These are phyloP conservation scores for Rhizopogon vinicolor DNA, from an alignment of 768 basidiomycete genomes.

Conservation along the genomic window DNA sequence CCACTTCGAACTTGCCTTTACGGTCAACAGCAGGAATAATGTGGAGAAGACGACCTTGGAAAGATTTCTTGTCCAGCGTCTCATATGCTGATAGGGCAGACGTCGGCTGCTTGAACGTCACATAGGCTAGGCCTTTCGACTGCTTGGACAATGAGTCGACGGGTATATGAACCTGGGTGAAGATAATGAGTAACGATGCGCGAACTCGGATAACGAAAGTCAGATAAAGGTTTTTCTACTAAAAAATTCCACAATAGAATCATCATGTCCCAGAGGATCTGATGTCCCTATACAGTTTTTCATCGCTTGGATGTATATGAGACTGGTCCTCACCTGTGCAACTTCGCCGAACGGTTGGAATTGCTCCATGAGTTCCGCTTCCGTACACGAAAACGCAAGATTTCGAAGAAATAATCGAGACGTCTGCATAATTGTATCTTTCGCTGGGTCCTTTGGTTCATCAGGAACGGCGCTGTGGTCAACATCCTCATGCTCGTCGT, in stretches of 20 bases:
- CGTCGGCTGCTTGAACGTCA: constrained; percentile 41
- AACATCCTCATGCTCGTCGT: constrained; percentile 40
- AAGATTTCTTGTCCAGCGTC: constrained; percentile 74
- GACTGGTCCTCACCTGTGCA: constrained; percentile 65
- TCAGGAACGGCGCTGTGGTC: constrained; percentile 1
- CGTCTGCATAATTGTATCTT: constrained; percentile 61
- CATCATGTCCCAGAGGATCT: constrained; percentile 43
- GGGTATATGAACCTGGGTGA: constrained; percentile 52
- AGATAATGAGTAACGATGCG: not conserved
- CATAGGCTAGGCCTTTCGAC: constrained; percentile 60
- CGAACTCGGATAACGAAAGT: constrained; percentile 3
- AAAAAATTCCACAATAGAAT: constrained; percentile 44
- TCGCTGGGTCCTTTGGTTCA: constrained; percentile 27
- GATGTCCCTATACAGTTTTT: constrained; percentile 55
- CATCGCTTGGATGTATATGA: constrained; percentile 41
- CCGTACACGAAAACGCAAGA: constrained; percentile 80
- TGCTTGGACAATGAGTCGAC: constrained; percentile 41
- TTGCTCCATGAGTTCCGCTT: constrained; percentile 58
- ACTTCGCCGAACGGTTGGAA: constrained; percentile 71
- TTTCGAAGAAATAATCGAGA: constrained; percentile 92
- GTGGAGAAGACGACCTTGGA: constrained; percentile 90
- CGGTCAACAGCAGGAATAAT: constrained; percentile 81
- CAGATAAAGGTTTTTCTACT: constrained; percentile 46
- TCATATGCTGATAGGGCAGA: constrained; percentile 69
- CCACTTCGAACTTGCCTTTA: constrained; percentile 40